Evolutionary conservation across 208 protist species (phyloP).

Genomic region (Trypanosoma avium): DNA sequence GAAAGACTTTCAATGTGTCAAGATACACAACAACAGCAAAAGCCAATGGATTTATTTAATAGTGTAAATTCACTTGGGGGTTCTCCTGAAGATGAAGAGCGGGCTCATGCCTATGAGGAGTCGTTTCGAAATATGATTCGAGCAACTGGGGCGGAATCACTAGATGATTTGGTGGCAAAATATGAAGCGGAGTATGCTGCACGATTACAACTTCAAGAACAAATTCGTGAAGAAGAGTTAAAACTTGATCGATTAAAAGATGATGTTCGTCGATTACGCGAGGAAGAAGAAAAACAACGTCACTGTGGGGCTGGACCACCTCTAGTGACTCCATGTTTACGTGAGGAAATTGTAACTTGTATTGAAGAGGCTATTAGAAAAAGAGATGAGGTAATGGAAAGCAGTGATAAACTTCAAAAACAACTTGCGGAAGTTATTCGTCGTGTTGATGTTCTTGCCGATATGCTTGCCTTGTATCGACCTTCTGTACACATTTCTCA

Average conservation of each 20-base stretch:
- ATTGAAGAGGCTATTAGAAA: constrained; percentile 35
- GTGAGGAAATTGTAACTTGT: constrained; percentile 41
- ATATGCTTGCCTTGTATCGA: constrained; percentile 34
- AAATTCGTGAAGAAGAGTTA: constrained; percentile 31
- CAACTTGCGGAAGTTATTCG: constrained; percentile 36
- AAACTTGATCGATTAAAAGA: constrained; percentile 31
- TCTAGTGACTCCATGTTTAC: constrained; percentile 30
- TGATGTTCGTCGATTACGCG: constrained; percentile 12
- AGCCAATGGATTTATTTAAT: background rate
- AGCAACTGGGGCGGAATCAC: constrained; percentile 59
- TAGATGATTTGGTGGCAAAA: constrained; percentile 39
- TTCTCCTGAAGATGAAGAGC: constrained; percentile 66
- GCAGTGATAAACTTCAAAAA: constrained; percentile 24
- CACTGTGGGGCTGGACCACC: constrained; percentile 11
- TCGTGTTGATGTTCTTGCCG: constrained; percentile 36
- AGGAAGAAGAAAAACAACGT: constrained; percentile 1
- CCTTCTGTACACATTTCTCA: constrained; percentile 37
- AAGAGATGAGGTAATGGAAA: constrained; percentile 20
- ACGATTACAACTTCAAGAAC: constrained; percentile 63
- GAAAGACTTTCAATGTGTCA: constrained; percentile 10
- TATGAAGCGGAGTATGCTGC: constrained; percentile 61
- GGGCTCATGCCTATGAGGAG: constrained; percentile 76
- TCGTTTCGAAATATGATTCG: constrained; percentile 91
- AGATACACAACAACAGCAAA: background rate
- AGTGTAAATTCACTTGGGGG: background rate